Conservation (phyloP, 805 yeast species). For the Kazachstania bromeliacearum region DNA sequence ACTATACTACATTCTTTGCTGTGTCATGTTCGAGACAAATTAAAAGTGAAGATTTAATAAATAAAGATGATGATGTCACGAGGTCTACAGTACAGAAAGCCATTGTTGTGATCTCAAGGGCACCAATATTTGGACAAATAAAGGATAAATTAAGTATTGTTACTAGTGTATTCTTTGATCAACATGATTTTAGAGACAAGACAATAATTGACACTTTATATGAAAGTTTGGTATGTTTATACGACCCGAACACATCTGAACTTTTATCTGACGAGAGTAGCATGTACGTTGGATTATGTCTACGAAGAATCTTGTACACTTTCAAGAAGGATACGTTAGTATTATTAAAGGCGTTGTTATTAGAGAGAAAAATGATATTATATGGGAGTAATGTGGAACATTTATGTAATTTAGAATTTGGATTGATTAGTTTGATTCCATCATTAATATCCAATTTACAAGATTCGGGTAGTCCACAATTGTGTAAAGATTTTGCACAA, state of each 20-base stretch:
- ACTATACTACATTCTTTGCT: constrained; percentile 74
- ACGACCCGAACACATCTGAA: constrained; percentile 27
- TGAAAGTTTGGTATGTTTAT: constrained; percentile 48
- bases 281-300: constrained; percentile 62
- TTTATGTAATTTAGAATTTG: constrained; percentile 74
- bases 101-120: constrained; percentile 72
- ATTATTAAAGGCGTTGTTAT: constrained; percentile 64
- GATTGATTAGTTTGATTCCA: constrained; percentile 76
- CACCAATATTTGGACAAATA: constrained; percentile 81
- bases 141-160: constrained; percentile 85
- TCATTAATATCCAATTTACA: constrained; percentile 61
- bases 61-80: constrained; percentile 54
- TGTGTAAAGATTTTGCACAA: constrained; percentile 44
- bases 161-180: constrained; percentile 77
- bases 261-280: constrained; percentile 20
- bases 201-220: constrained; percentile 59
- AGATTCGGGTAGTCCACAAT: constrained; percentile 70
- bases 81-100: constrained; percentile 88
- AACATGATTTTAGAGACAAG: constrained; percentile 64
- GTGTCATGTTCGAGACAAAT: constrained; percentile 89
- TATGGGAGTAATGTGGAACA: constrained; percentile 74
- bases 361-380: constrained; percentile 66
- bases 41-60: constrained; percentile 47
- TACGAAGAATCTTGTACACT: constrained; percentile 52
- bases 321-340: constrained; percentile 52